Evolutionary conservation across 441 rosid species (phyloP).

Genomic region (Populus hybrid): DNA sequence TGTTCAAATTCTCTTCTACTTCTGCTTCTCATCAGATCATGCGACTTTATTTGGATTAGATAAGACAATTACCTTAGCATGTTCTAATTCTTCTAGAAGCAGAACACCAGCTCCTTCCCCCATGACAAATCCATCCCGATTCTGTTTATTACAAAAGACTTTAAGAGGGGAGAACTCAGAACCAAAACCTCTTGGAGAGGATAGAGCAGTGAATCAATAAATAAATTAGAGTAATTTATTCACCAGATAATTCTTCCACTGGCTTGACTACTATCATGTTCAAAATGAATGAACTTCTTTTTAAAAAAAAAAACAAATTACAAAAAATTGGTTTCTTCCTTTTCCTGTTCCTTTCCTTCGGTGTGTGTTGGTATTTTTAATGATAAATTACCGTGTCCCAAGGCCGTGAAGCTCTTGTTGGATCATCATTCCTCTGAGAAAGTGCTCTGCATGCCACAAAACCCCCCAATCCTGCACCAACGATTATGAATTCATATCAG

Average conservation of each 20-base stretch:
- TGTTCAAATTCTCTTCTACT: background rate
- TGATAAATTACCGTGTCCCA: conserved; percentile 67
- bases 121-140: conserved; percentile 96
- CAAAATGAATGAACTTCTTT: background rate
- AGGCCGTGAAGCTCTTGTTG: conserved; percentile 93
- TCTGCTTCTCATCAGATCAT: background rate
- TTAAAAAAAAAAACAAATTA: conserved; percentile 1
- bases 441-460: conserved; percentile 90
- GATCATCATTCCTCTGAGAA: conserved; percentile 82
- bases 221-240: background rate
- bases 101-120: conserved; percentile 99
- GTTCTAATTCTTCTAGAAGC: conserved; percentile 92
- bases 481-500: conserved; percentile 3
- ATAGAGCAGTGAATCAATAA: background rate
- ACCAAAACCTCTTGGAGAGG: conserved; percentile 3
- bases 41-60: background rate
- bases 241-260: background rate
- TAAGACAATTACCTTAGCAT: conserved; percentile 66
- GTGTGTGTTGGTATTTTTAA: background rate
- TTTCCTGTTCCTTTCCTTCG: too few species aligned
- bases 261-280: background rate
- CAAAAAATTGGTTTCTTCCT: background rate
- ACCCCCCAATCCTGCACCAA: conserved; percentile 84
- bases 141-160: conserved; percentile 37
- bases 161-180: background rate